A percentile compares a stretch with the other conserved stretches of the same genome.
Evolutionary conservation across 2,329 filamentous ascomycete genomes (phyloP).

Genomic region (Xylaria arbuscula): DNA sequence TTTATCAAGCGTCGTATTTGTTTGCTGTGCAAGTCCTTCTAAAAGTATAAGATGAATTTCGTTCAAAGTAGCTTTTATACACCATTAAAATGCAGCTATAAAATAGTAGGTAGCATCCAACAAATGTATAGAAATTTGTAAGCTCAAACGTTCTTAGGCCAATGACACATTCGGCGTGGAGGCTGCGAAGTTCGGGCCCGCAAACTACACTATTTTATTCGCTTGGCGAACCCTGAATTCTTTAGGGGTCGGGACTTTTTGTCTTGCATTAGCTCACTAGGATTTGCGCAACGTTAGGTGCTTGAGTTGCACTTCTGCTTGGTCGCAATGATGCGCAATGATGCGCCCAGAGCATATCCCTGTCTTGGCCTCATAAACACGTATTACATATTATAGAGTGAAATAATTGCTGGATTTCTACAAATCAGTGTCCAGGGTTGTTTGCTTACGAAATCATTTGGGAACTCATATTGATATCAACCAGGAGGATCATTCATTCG

Average conservation of each 20-base stretch:
- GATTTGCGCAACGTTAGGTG: not conserved
- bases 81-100: not conserved
- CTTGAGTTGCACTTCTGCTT: not conserved
- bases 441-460: too few relatives aligned
- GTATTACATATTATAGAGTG: not conserved
- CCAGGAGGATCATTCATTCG: not conserved
- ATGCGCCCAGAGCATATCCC: not conserved
- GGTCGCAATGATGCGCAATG: too few relatives aligned
- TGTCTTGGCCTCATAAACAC: not conserved
- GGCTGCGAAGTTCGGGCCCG: conserved; percentile 24
- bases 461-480: not conserved
- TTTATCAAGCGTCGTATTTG: not conserved
- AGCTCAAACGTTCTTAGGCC: conserved; percentile 15
- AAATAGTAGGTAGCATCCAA: too few relatives aligned
- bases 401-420: not conserved
- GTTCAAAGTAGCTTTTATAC: not conserved
- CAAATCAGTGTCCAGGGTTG: not conserved
- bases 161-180: conserved; percentile 38
- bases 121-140: conserved; percentile 19
- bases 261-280: conserved; percentile 2
- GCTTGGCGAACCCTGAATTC: not conserved
- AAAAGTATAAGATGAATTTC: not conserved
- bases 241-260: not conserved
- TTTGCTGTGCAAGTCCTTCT: not conserved
- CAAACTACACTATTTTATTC: not conserved